These are phyloP conservation scores for Boletus huronensis DNA, from an alignment of 768 basidiomycete genomes.

Conservation along the genomic window DNA sequence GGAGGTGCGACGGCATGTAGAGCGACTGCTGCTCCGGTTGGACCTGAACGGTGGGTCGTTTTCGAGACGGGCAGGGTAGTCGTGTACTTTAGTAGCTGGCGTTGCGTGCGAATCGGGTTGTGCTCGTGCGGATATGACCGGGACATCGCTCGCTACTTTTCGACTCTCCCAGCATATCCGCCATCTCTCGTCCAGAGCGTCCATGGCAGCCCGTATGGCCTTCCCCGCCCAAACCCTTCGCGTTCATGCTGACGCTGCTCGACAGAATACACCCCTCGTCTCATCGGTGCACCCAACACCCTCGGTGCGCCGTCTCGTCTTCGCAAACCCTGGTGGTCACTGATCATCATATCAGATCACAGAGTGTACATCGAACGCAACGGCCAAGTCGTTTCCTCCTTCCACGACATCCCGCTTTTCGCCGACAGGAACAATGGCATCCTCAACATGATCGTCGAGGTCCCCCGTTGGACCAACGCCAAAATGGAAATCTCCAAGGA, in stretches of 20 bases:
- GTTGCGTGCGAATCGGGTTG: not conserved
- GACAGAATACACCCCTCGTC: constrained; percentile 67
- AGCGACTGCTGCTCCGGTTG: constrained; percentile 73
- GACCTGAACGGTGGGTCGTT: constrained; percentile 85
- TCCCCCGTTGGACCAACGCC: constrained; percentile 99
- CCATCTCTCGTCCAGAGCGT: constrained; percentile 46
- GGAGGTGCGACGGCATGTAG: constrained; percentile 74
- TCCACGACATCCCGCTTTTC: constrained; percentile 98
- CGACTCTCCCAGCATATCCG: constrained; percentile 65
- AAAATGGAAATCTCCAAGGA: constrained; percentile 99
- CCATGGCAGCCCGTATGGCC: constrained; percentile 39
- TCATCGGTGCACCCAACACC: constrained; percentile 88
- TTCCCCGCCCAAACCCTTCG: constrained; percentile 2
- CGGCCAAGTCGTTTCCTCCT: constrained; percentile 76
- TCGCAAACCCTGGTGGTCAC: constrained; percentile 5
- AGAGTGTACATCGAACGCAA: constrained; percentile 93
- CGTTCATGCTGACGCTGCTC: constrained; percentile 3
- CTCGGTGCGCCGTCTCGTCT: constrained; percentile 57
- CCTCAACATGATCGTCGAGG: constrained; percentile 98
- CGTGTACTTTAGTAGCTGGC: not conserved
- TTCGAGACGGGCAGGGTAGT: constrained; percentile 43
- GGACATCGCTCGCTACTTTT: constrained; percentile 15
- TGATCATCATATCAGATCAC: constrained; percentile 64
- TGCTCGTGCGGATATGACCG: constrained; percentile 25
- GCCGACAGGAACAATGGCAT: constrained; percentile 93